Evolutionary conservation across 169 alveolate genomes (phyloP).

Genomic region (Cryptosporidium ubiquitum): DNA sequence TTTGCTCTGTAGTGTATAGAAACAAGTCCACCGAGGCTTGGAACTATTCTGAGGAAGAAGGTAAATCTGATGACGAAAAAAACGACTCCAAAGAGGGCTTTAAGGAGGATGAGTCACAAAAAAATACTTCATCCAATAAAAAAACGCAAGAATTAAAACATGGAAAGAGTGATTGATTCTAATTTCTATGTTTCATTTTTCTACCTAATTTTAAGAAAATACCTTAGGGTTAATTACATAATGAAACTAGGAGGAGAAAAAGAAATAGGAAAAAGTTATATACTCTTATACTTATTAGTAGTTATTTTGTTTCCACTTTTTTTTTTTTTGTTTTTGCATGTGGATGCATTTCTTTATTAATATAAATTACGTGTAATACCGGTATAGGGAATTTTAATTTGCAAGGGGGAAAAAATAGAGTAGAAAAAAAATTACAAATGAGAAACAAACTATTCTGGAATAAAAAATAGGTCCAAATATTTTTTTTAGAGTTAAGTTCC

Average conservation of each 20-base stretch:
- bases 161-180: neutral
- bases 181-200: too few species aligned
- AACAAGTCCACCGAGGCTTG: conserved; percentile 74
- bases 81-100: conserved; percentile 55
- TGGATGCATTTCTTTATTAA: conserved; percentile 4
- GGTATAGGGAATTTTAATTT: neutral
- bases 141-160: neutral
- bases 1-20: conserved; percentile 78
- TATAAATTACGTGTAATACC: conserved; percentile 6
- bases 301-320: neutral
- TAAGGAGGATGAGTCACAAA: neutral
- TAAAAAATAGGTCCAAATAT: neutral
- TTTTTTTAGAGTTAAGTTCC: neutral
- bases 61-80: neutral
- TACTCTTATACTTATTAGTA: neutral
- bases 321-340: conserved; percentile 17
- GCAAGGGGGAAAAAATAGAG: neutral
- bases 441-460: neutral
- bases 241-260: neutral
- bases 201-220: neutral
- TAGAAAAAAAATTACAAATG: neutral
- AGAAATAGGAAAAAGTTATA: neutral
- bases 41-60: conserved; percentile 49
- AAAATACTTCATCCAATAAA: neutral
- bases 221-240: neutral